Conservation (phyloP, 2,329 filamentous ascomycete species). For the Beauveria sp. region DNA sequence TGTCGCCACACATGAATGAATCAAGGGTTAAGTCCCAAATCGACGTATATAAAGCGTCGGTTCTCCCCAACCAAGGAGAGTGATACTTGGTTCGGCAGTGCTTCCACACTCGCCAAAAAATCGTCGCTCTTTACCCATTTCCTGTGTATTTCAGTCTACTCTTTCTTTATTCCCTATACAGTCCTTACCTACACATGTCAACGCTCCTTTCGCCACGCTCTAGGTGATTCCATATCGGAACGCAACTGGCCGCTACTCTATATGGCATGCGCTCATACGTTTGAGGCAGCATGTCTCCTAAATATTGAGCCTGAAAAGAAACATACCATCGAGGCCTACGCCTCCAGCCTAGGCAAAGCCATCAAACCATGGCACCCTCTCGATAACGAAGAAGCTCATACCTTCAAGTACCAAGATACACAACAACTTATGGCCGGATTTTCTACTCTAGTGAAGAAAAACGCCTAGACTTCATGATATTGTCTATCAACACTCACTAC, state of each 20-base stretch:
- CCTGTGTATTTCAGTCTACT: background rate
- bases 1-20: background rate
- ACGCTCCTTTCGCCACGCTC: background rate
- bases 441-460: background rate
- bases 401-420: background rate
- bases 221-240: background rate
- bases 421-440: background rate
- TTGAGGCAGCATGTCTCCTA: background rate
- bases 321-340: background rate
- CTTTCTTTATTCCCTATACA: background rate
- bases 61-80: background rate
- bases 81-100: background rate
- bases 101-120: constrained; percentile 1
- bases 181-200: background rate
- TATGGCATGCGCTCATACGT: background rate
- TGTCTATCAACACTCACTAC: background rate
- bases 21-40: too few species aligned
- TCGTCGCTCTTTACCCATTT: background rate
- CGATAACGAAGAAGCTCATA: background rate
- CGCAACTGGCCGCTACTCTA: background rate
- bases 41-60: background rate
- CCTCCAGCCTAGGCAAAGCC: background rate
- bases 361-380: constrained; percentile 2
- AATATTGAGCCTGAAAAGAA: background rate
- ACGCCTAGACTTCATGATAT: background rate